These are phyloP conservation scores for Cyberlindnera veronae DNA, from an alignment of 805 yeast genomes.

Conservation along the genomic window DNA sequence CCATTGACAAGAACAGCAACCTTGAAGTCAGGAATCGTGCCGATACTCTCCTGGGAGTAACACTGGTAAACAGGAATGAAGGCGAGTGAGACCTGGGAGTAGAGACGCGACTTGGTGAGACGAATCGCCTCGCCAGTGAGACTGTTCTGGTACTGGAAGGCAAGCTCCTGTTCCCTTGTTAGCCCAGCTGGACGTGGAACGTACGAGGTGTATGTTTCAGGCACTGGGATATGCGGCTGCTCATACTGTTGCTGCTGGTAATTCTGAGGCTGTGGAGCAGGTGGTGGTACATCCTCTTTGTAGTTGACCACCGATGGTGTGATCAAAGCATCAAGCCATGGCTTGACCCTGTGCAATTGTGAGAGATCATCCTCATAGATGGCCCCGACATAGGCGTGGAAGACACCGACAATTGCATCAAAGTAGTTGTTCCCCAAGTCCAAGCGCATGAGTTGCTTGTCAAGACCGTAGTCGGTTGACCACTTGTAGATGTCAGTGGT, in stretches of 20 bases:
- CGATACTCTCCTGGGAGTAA: too few species aligned
- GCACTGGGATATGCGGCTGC: not conserved
- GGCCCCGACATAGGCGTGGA: not conserved
- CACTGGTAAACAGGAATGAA: not conserved
- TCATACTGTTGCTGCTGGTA: not conserved
- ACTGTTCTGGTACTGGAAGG: too few species aligned
- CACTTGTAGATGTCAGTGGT: not conserved
- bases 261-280: not conserved
- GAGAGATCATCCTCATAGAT: not conserved
- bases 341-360: not conserved
- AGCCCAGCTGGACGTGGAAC: too few species aligned
- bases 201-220: too few species aligned
- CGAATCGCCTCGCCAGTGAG: too few species aligned
- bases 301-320: not conserved
- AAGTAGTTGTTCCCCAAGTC: not conserved
- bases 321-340: not conserved
- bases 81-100: not conserved
- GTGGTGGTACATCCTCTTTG: not conserved
- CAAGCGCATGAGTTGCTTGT: not conserved
- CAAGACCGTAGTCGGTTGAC: not conserved
- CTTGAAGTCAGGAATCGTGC: slow-evolving; percentile 27
- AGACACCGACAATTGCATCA: too few species aligned
- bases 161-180: too few species aligned
- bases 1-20: slow-evolving; percentile 66
- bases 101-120: too few species aligned